Evolutionary conservation across 169 alveolate genomes (phyloP).

Genomic region (Cryptosporidium ubiquitum): DNA sequence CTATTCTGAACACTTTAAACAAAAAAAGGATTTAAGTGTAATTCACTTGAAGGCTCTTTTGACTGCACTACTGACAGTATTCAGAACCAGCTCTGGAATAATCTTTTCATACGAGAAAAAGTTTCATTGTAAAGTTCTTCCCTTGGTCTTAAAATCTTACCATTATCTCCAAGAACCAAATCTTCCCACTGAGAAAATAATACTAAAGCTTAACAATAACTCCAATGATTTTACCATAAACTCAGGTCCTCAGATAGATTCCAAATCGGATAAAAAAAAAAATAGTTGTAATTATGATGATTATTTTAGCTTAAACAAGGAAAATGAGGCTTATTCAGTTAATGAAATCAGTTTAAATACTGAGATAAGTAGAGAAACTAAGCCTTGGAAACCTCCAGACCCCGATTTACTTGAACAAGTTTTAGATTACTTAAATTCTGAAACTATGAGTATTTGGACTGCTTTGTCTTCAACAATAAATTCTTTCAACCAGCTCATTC

Average conservation of each 20-base stretch:
- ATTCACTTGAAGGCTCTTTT: conserved; percentile 2
- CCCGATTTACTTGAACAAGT: neutral
- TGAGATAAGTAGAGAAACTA: neutral
- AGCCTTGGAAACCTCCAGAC: neutral
- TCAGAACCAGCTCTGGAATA: conserved; percentile 32
- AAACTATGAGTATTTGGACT: conserved; percentile 9
- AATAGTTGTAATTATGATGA: neutral
- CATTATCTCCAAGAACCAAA: neutral
- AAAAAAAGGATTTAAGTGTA: neutral
- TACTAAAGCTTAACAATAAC: neutral
- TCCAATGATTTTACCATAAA: conserved; percentile 3
- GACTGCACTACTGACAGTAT: conserved; percentile 22
- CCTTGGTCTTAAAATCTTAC: neutral
- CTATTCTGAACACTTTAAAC: neutral
- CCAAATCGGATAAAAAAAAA: neutral
- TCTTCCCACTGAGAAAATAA: neutral
- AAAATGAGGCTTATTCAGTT: neutral
- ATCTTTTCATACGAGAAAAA: conserved; percentile 28
- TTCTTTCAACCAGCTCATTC: conserved; percentile 36
- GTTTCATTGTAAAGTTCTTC: neutral
- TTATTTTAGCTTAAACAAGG: neutral
- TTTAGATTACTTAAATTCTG: conserved; percentile 13
- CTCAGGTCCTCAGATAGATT: neutral
- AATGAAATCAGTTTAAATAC: neutral
- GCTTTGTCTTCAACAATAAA: conserved; percentile 11